These are phyloP conservation scores for Globisporangium heterothallicum DNA, from an alignment of 352 stramenopile species.

Conservation along the genomic window DNA sequence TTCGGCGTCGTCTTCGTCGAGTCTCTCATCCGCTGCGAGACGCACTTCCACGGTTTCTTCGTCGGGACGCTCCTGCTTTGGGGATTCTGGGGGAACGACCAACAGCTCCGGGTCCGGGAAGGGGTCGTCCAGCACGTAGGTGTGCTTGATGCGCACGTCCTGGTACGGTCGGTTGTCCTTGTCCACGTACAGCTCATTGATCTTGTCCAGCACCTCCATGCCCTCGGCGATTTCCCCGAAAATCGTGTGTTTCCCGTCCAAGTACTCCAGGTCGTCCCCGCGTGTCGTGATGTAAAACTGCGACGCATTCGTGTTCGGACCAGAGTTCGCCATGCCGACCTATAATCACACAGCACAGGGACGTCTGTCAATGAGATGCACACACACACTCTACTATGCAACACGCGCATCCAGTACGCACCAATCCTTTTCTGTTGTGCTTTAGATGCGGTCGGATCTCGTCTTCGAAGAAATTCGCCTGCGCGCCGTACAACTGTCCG, in stretches of 20 bases:
- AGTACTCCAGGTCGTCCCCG: slow-evolving; percentile 84
- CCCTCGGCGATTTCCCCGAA: slow-evolving; percentile 92
- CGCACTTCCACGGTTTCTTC: slow-evolving; percentile 90
- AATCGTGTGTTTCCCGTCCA: slow-evolving; percentile 90
- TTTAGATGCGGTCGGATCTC: slow-evolving; percentile 51
- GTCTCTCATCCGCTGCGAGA: slow-evolving; percentile 86
- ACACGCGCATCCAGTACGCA: no score
- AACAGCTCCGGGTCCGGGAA: slow-evolving; percentile 71
- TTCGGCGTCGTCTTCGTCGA: slow-evolving; percentile 71
- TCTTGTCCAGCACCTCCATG: slow-evolving; percentile 92
- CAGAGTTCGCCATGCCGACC: slow-evolving; percentile 84
- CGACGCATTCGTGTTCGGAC: slow-evolving; percentile 73
- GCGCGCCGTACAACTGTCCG: slow-evolving; percentile 87
- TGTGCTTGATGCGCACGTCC: slow-evolving; percentile 96
- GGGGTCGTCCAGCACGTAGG: slow-evolving; percentile 81
- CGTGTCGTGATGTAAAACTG: slow-evolving; percentile 98
- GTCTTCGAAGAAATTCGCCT: slow-evolving; percentile 76
- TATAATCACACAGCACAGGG: background rate
- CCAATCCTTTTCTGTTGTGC: slow-evolving; percentile 48
- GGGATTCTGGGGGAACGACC: slow-evolving; percentile 79
- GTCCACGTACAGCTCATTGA: slow-evolving; percentile 95
- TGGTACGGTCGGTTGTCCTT: slow-evolving; percentile 93
- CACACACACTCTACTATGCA: background rate
- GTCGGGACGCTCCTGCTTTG: slow-evolving; percentile 78
- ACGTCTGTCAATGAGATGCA: no score